Base-by-base conservation (phyloP, 805 yeast genomes). In the Lipomyces yamanashiensis region DNA sequence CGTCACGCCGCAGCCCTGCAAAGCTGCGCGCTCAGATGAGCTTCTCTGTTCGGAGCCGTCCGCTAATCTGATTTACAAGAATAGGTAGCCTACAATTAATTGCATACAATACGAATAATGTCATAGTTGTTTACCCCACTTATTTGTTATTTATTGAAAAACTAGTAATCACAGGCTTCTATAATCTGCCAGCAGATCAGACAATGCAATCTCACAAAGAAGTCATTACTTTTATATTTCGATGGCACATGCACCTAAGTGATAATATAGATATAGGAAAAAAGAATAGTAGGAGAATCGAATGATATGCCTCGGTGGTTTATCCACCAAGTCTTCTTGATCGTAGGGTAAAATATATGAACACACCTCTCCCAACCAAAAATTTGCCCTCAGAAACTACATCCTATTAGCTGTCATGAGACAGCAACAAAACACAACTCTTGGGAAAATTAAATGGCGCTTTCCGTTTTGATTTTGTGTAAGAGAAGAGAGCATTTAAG, bases 121-220 rank as follows among this genome's bases (percentile, higher is more conserved):
- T 39, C 28, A 28, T 2, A 28, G 28, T 5, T 43, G 17, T 43
- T 43, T 17, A n/a, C 19, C 47, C 47, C 47, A 43, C 47, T 43
- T 4, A 48, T 23, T 12, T 23, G n/a, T 15, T 50, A 15, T 36
- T n/a, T 19, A 39, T 21, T 21, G 19, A 50, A 51, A 51, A 21
- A 19, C 9, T 36, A 19, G 45, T 21, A 52, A 52, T 52, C 55
- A 39, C 45, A n/a, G 45, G 45, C 55, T 37, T 52, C 55, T 52
- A 52, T 37, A 36, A 52, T 52, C 55, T 52, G 55, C 55, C 55
- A 39, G 55, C 55, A 52, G 55, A 52, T 52, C 45, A 52, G 55
- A 17, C 33, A 44, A 34, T 33, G 39, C 21, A 15, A 15, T 36
- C 8, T 7, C 15, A 23, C 15, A 19, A 33, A 52, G 17, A 17